Percentiles rank a stretch among this genome's conserved stretches.
Evolutionary conservation across 1,284 basidiomycete genomes (phyloP).

Genomic region (Ustilago cynodontis): DNA sequence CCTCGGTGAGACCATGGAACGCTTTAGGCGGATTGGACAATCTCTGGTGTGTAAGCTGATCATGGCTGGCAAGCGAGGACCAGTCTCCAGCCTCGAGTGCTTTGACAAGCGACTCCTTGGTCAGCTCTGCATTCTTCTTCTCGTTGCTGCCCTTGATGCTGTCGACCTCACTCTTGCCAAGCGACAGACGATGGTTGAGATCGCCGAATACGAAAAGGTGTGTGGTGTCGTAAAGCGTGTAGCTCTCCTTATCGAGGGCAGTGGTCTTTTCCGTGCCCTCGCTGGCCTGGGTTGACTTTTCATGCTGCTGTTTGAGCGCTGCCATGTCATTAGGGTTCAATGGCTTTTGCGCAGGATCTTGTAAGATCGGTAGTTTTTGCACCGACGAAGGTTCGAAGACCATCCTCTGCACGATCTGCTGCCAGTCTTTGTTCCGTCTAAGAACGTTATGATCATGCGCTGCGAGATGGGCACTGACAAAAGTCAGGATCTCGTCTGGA

Average conservation of each 20-base stretch:
- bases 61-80: slow-evolving; percentile 56
- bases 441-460: slow-evolving; percentile 82
- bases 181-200: slow-evolving; percentile 68
- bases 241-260: slow-evolving; percentile 58
- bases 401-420: slow-evolving; percentile 81
- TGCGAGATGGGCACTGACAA: slow-evolving; percentile 89
- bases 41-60: slow-evolving; percentile 61
- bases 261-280: slow-evolving; percentile 75
- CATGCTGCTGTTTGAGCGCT: slow-evolving; percentile 69
- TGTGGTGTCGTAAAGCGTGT: slow-evolving; percentile 67
- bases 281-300: slow-evolving; percentile 63
- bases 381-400: slow-evolving; percentile 74
- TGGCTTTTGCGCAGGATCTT: slow-evolving; percentile 23
- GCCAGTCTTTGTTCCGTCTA: slow-evolving; percentile 83
- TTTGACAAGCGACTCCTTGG: slow-evolving; percentile 38
- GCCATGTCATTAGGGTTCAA: slow-evolving; percentile 37
- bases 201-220: slow-evolving; percentile 70
- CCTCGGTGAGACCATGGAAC: slow-evolving; percentile 63
- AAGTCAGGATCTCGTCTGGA: slow-evolving; percentile 74
- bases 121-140: slow-evolving; percentile 26
- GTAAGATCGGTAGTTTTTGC: slow-evolving; percentile 46
- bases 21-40: slow-evolving; percentile 41
- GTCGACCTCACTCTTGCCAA: slow-evolving; percentile 44
- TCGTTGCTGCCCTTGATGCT: slow-evolving; percentile 15
- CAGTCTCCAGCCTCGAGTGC: slow-evolving; percentile 55